Percentiles rank a stretch among this genome's conserved stretches.
phyloP scores from a whole-genome alignment of 1,284 basidiomycete species.

The Paramarasmius palmivorus region DNA sequence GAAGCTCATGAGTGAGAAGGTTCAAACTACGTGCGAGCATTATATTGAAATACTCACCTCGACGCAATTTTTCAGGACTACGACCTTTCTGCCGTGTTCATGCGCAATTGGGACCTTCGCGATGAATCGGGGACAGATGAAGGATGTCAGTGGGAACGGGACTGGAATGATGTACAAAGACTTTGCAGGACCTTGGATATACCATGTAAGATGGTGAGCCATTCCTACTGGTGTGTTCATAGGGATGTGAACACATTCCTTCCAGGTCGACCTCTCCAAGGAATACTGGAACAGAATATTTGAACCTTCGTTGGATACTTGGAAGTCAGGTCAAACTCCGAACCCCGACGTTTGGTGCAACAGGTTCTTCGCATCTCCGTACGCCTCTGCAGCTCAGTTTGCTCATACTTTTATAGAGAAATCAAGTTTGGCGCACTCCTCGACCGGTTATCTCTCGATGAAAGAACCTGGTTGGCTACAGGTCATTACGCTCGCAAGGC shows the following conservation, averaged over 20 bases:
- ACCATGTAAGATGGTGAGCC: conserved; percentile 62
- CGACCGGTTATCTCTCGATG: conserved; percentile 51
- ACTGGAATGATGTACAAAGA: conserved; percentile 88
- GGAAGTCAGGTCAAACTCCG: conserved; percentile 81
- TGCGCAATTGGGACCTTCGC: conserved; percentile 92
- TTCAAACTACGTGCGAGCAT: conserved; percentile 26
- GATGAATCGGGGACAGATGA: conserved; percentile 70
- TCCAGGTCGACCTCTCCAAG: conserved; percentile 76
- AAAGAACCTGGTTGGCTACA: conserved; percentile 76
- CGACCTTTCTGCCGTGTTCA: conserved; percentile 86
- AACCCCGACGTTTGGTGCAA: conserved; percentile 97
- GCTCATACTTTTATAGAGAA: conserved; percentile 51
- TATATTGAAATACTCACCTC: neutral
- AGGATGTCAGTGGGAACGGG: conserved; percentile 94
- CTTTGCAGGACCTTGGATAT: conserved; percentile 75
- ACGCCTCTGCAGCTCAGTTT: neutral
- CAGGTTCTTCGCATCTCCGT: conserved; percentile 43
- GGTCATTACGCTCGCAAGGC: conserved; percentile 89
- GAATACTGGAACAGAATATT: conserved; percentile 93
- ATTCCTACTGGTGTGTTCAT: conserved; percentile 5
- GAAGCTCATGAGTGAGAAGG: conserved; percentile 69
- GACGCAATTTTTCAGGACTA: conserved; percentile 54
- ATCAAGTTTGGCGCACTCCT: conserved; percentile 93
- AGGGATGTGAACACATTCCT: conserved; percentile 11
- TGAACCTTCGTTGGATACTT: conserved; percentile 75